Conservation (phyloP, 768 basidiomycete genomes). For the Roridomyces roridus region DNA sequence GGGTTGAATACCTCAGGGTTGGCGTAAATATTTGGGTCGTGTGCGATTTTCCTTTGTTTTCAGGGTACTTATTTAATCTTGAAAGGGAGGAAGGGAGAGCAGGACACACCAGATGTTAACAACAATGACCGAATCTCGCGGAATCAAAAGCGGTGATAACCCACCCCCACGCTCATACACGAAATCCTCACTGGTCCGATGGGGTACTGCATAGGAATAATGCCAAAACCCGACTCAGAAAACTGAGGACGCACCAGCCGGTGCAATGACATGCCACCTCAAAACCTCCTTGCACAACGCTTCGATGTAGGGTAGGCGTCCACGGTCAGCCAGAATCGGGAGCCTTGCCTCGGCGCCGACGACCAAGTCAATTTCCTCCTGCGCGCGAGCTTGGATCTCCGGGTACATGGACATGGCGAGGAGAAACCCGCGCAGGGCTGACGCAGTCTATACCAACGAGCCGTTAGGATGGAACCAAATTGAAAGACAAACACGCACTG, state of each 20-base stretch:
- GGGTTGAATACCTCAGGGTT: no score
- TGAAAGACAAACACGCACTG: background rate
- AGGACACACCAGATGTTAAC: constrained; percentile 4
- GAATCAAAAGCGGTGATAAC: no score
- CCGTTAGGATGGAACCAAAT: constrained; percentile 28
- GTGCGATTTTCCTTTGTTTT: constrained; percentile 19
- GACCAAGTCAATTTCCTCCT: constrained; percentile 11
- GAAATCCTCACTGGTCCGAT: constrained; percentile 3
- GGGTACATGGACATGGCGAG: no score
- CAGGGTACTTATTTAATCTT: background rate
- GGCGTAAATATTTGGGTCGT: constrained; percentile 4
- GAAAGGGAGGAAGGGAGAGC: background rate
- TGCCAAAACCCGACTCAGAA: background rate
- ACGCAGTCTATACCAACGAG: no score
- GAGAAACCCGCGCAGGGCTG: no score
- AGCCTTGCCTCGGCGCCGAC: constrained; percentile 7
- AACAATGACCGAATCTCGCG: no score
- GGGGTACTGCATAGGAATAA: background rate
- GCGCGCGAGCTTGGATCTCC: constrained; percentile 26
- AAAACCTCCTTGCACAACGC: no score
- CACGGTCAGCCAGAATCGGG: no score
- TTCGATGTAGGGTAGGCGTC: no score
- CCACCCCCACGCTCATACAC: background rate
- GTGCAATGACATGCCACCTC: constrained; percentile 17
- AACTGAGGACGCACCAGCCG: background rate